Evolutionary conservation across 2,329 filamentous ascomycete species (phyloP).

Genomic region (Aureobasidium sp.): DNA sequence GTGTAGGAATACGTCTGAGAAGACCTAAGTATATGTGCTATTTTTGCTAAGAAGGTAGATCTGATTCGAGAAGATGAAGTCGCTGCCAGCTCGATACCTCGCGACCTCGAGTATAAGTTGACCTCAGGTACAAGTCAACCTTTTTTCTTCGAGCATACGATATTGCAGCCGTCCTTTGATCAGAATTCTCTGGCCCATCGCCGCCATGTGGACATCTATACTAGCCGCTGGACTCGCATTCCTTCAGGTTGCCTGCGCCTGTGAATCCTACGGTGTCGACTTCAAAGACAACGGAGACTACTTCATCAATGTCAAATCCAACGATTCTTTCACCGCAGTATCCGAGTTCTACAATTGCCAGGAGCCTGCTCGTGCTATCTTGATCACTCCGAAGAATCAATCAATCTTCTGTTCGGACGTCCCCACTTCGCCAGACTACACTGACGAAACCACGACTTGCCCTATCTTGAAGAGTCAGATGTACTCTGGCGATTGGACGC

Average conservation of each 20-base stretch:
- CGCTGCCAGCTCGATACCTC: background rate
- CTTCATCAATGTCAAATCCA: conserved; percentile 39
- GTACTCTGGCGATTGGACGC: conserved; percentile 37
- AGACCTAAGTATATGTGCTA: background rate
- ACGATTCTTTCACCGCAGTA: conserved; percentile 37
- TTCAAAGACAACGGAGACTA: conserved; percentile 38
- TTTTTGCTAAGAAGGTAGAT: background rate
- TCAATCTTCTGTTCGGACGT: conserved; percentile 37
- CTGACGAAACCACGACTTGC: conserved; percentile 34
- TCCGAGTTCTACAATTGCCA: conserved; percentile 39
- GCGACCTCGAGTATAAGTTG: background rate
- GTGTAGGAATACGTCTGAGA: background rate
- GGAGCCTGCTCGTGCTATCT: conserved; percentile 35
- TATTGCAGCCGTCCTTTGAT: background rate
- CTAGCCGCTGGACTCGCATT: background rate
- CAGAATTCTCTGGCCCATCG: background rate
- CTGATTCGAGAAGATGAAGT: background rate
- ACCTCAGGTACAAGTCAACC: background rate
- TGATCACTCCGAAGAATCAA: conserved; percentile 35
- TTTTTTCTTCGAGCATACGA: background rate
- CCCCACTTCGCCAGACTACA: conserved; percentile 33
- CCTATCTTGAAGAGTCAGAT: conserved; percentile 38
- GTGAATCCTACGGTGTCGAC: conserved; percentile 31
- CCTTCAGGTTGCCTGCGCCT: conserved; percentile 13
- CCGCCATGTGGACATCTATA: background rate